A percentile compares a stretch with the other conserved stretches of the same genome.
Conservation (phyloP, 208 protist species). For the Wallacemonas sp. region DNA sequence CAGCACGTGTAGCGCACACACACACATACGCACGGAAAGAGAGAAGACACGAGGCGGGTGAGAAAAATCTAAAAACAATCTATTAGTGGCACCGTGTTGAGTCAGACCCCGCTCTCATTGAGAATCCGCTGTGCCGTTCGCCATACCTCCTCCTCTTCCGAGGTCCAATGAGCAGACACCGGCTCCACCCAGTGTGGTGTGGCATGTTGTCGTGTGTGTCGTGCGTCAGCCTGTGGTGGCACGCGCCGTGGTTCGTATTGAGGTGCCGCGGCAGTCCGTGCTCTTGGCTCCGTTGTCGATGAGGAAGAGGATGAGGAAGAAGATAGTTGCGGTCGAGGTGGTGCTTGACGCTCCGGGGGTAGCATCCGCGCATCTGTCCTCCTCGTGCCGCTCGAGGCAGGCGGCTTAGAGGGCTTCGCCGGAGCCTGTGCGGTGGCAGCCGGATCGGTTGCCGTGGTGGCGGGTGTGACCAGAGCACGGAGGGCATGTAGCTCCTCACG, state of each 20-base stretch:
- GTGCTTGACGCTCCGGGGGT: too few species aligned
- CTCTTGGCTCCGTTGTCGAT: too few species aligned
- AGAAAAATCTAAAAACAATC: not conserved
- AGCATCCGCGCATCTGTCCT: too few species aligned
- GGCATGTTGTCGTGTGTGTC: not conserved
- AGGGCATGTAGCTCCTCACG: constrained; percentile 28
- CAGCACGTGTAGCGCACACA: too few species aligned
- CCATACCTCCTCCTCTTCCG: constrained; percentile 8
- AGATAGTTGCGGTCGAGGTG: too few species aligned
- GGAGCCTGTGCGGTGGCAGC: not conserved
- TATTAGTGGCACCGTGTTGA: not conserved
- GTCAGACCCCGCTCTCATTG: not conserved
- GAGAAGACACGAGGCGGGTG: too few species aligned
- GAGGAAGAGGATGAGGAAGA: too few species aligned
- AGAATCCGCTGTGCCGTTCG: not conserved
- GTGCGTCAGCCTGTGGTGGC: not conserved
- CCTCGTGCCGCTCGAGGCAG: too few species aligned
- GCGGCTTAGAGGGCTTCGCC: not conserved
- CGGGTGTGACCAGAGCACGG: not conserved
- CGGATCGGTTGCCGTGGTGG: not conserved
- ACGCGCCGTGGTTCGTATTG: not conserved
- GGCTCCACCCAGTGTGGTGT: not conserved
- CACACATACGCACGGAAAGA: too few species aligned
- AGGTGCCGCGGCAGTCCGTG: too few species aligned
- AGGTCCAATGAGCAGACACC: not conserved